Base-by-base conservation (phyloP, 2,329 filamentous ascomycete genomes). In the Drechmeria coniospora region DNA sequence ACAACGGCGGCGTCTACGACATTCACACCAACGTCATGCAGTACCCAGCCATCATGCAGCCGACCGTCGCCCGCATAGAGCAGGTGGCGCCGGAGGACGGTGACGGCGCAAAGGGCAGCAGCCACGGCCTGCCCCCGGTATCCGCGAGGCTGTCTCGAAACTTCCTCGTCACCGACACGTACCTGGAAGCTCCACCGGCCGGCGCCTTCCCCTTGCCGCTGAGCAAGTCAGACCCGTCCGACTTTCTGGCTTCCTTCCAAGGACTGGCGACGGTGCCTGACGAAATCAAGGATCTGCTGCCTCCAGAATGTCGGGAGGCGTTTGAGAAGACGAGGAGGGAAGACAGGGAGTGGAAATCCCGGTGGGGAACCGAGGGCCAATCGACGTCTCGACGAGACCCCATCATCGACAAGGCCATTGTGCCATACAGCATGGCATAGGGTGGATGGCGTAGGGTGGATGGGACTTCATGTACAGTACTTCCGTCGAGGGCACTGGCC, bases 21-120 rank as follows among this genome's bases (percentile, higher is more conserved):
- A 74, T 87, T 15, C 86, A 95, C 56, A 95, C 90, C 29, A 98
- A 98, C 50, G 56, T 68, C 33, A 79, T 94, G 67, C 82, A 90
- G 46, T 92, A 79, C 47, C 87, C 90, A 0, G 71, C 72, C 36
- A 79, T 68, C 44, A 92, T 84, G 68, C 90, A 98, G 51, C 83
- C 90, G 3, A 90, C 83, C 3, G 80, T 83, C 41, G 83, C 74
- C 8, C 75, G 77, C 33, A 84, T 86, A 60, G 81, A 90, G 53
- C 72, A 78, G 34, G 61, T 92, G 3, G 50, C 65, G 2, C 56
- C 62, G 2, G 46, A 56, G 12, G 45, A 53, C 7, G 46, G 51
- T 22, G 39, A 45, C 3, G 40, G 38, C 19, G 37, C 46, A 3
- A 37, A 41, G 12, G 48, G 25, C 16, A 29, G 23, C 16, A 26